Evolutionary conservation across 257 asterid species (phyloP), one percentile per base, ranked within the genome.

Genomic region (Schizonepeta tenuifolia): DNA sequence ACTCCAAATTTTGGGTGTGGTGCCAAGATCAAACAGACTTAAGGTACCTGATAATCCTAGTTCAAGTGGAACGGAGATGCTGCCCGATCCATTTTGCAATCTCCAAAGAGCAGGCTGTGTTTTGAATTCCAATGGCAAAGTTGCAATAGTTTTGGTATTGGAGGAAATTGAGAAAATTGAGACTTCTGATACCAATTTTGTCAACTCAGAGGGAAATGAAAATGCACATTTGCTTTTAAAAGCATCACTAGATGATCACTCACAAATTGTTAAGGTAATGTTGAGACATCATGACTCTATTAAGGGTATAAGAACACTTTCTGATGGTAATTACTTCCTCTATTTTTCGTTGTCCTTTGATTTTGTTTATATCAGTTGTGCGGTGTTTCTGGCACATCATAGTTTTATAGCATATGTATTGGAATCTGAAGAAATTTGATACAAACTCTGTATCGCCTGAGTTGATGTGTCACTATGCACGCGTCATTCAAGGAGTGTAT

Each of bases 121-220:
- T 82, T 85, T 94, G 77, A 75, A 77, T 60, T 78, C 88, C 67
- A 76, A 66, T 68, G 99, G 99, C 33, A 89, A 94, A 84, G 87
- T 81, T 70, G 97, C 93, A 6, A 62, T 78, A 31, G 77, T 88
- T 78, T 64, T 91, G 74, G 72, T 83, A 31, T 78, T 87, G 81
- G 83, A 80, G 36, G 90, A 81, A 20, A 28, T 58, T 28, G 74
- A 77, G 58, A 75, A 76, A 56, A 70, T 70, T 26, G 74, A 55
- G 26, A 70, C 67, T 63, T 67, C 81, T 73, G 72, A 67, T n/a
- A 58, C 73, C 36, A 60, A 28, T 57, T 77, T 74, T 56, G 70
- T 18, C 61, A 72, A 65, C 70, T 63, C 82, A 15, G 76, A 72
- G 22, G 80, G 77, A 68, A 76, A 65, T 73, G 88, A 83, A 70